phyloP scores from a whole-genome alignment of 2,329 filamentous ascomycete species.

The Lecanoromycetidae sp. region DNA sequence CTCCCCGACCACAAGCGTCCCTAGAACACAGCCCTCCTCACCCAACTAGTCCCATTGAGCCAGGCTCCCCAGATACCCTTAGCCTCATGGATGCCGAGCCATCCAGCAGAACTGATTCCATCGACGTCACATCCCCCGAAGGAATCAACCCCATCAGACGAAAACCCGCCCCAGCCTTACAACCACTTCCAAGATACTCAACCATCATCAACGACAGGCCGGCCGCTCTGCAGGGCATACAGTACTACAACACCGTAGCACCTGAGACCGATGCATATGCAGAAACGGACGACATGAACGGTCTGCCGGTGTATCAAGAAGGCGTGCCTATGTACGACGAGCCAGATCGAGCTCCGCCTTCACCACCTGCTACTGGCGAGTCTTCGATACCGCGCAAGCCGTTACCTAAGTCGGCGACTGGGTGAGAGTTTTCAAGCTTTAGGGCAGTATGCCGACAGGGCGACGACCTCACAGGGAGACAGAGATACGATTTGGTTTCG shows the following conservation, averaged over 20 bases:
- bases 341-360: not conserved
- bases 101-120: not conserved
- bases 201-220: conserved; percentile 7
- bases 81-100: not conserved
- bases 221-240: not conserved
- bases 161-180: conserved; percentile 12
- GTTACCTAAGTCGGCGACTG: not conserved
- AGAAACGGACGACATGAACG: not conserved
- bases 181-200: conserved; percentile 15
- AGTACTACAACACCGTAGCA: conserved; percentile 5
- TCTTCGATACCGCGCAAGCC: not conserved
- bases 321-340: not conserved
- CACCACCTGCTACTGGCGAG: not conserved
- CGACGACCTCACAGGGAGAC: not conserved
- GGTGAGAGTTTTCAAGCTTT: not conserved
- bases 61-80: too few relatives aligned
- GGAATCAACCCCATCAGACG: not conserved
- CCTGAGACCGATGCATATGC: not conserved
- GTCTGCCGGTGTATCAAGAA: conserved; percentile 2
- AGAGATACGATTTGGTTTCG: too few relatives aligned
- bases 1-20: too few relatives aligned
- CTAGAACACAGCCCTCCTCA: too few relatives aligned
- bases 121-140: not conserved
- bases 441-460: not conserved
- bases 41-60: too few relatives aligned